These are phyloP conservation scores for Picochlorum sp. DNA, from an alignment of 139 green algal genomes.

Conservation along the genomic window DNA sequence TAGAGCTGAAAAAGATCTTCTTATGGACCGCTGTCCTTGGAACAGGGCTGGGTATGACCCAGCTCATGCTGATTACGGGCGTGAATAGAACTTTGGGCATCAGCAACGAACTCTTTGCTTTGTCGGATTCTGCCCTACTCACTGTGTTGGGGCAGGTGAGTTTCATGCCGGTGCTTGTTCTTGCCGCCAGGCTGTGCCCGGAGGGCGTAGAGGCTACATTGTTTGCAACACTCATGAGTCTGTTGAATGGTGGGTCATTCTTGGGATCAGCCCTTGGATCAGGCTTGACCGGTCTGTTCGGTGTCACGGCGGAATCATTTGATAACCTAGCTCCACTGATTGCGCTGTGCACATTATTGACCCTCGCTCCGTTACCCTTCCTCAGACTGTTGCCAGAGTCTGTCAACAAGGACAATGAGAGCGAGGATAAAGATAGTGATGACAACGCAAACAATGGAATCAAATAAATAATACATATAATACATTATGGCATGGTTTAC, in stretches of 20 bases:
- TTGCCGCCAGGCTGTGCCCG: constrained; percentile 65
- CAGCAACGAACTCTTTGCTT: constrained; percentile 79
- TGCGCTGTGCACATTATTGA: constrained; percentile 44
- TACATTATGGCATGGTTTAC: no score
- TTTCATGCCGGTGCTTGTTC: constrained; percentile 95
- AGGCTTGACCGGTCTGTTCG: constrained; percentile 57
- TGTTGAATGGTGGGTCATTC: constrained; percentile 77
- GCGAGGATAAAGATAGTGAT: neutral
- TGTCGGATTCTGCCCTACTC: constrained; percentile 86
- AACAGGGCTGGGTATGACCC: constrained; percentile 63
- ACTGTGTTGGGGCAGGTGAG: constrained; percentile 80
- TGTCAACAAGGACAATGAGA: constrained; percentile 2
- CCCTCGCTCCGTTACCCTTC: constrained; percentile 48
- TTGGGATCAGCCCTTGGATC: constrained; percentile 52
- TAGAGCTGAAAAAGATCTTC: constrained; percentile 60
- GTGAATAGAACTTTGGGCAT: constrained; percentile 54
- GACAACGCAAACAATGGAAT: neutral
- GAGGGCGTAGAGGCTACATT: constrained; percentile 93
- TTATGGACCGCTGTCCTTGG: constrained; percentile 64
- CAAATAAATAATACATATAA: no score
- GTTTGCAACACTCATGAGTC: constrained; percentile 92
- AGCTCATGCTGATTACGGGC: constrained; percentile 70
- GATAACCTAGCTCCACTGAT: constrained; percentile 50
- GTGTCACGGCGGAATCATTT: constrained; percentile 66
- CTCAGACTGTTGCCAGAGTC: constrained; percentile 43